Base-by-base conservation (phyloP, 257 asterid species). In the Nicotiana undulata region DNA sequence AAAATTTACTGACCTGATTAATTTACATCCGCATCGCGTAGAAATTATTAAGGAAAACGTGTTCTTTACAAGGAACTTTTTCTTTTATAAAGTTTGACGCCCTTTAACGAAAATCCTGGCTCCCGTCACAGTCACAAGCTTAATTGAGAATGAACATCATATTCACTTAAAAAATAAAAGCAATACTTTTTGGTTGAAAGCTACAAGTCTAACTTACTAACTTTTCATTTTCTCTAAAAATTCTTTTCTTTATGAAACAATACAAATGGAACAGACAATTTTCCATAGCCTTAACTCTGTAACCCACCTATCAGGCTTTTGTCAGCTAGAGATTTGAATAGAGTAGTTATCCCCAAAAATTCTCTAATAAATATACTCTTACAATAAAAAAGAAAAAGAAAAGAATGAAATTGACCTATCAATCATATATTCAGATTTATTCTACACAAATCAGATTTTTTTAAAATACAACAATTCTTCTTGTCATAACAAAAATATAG, bases 211-310 rank as follows among this genome's bases (percentile, higher is more conserved):
- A 37, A 24, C 17, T 72, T 72, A 24, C 40, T 24, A 72, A 24
- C 77, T 72, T 72, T 72, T 24, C n/a, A 13, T 46, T 72, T 46
- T 24, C 2, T 49, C 60, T 46, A 24, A 72, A 72, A 24, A 49
- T 72, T 72, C 78, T 72, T 2, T 34, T 24, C 61, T 49, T 24
- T 49, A 72, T 72, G 78, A 72, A 49, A 72, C 78, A 72, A 72
- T 13, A 72, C 78, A 72, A 72, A 72, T 46, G 61, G 26, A 72
- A 72, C 17, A 72, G 78, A 72, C 78, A 72, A 72, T 72, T 72
- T 22, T 44, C 22, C 58, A 11, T 40, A 20, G 58, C 4, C 34
- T 40, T 9, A 68, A 68, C 76, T 5, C 63, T 56, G 63, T 7
- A 18, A 17, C 5, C 4, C 31, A n/a, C 32, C 77, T 40, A 70